Base-by-base conservation (phyloP, 768 basidiomycete species). In the Naganishia randhawae region DNA sequence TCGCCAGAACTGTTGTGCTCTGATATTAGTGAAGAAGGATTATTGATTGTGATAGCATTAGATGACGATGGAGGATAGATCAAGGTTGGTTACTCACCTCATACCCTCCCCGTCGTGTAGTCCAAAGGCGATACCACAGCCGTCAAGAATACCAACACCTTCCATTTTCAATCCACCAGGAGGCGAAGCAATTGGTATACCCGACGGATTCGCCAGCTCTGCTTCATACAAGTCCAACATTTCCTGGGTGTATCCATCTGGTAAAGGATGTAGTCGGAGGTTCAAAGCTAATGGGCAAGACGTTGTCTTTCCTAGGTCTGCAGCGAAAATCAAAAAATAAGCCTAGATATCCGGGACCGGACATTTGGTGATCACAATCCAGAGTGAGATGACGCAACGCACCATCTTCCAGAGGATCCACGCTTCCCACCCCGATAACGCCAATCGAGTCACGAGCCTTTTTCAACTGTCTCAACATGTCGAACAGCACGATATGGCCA, bases 81-180 rank as follows among this genome's bases (percentile, higher is more conserved):
- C 14, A 4, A 11, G 35, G 6, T 19, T 41, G 37, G 53, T 27
- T 11, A 63, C 82, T 27, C 69, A 89, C 88, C 88, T 85, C 57
- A 93, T 75, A 0, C 91, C 91, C 50, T 86, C 83, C 0, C 87
- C 85, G 27, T 87, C 84, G 31, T 82, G 83, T 4, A 91, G 74
- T 67, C 87, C 87, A 57, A 87, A 86, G 42, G 91, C 78, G 42
- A 92, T 79, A 3, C 90, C 92, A 75, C 92, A 95, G 69, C 89
- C 85, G 73, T 85, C 85, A 76, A 92, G 93, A 53, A 93, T 74
- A 0, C 92, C 76, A 8, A 93, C 81, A 10, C 86, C 89, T 61
- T 84, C 85, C 50, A 91, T 74, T 2, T 33, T 32, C 29, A 70
- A 50, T 1, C 64, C 63, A 5, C 41, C 39, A 33, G 62, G 65